phyloP scores from a whole-genome alignment of 305 asterid genomes.

The Solanum chacoense region DNA sequence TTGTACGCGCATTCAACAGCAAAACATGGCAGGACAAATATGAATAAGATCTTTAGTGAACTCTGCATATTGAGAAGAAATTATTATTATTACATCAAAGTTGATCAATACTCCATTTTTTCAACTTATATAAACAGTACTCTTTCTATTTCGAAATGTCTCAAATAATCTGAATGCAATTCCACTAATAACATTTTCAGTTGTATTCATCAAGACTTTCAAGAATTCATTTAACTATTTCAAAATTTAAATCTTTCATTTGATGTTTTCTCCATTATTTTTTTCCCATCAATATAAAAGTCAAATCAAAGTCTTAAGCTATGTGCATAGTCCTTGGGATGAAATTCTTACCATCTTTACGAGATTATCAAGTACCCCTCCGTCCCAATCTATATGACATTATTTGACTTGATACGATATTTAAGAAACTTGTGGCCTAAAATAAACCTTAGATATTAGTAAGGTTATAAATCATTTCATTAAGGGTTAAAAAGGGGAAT shows the following conservation, averaged over 20 bases:
- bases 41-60: slow-evolving; percentile 60
- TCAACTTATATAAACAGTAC: background rate
- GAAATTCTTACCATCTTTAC: background rate
- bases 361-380: background rate
- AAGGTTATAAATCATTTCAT: background rate
- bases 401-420: background rate
- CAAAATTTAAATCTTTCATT: background rate
- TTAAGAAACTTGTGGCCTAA: background rate
- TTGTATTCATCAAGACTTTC: background rate
- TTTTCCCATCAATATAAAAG: background rate
- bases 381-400: background rate
- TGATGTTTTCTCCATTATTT: background rate
- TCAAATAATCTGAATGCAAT: background rate
- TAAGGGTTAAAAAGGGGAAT: background rate
- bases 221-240: background rate
- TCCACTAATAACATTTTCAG: background rate
- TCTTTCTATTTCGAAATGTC: background rate
- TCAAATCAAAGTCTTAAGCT: background rate
- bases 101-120: background rate
- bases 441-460: background rate
- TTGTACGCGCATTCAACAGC: slow-evolving; percentile 63
- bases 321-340: background rate
- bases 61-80: slow-evolving; percentile 38
- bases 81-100: background rate
- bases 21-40: slow-evolving; percentile 75